Base-by-base conservation (phyloP, 306 rosid genomes). In the Casuarina glauca region DNA sequence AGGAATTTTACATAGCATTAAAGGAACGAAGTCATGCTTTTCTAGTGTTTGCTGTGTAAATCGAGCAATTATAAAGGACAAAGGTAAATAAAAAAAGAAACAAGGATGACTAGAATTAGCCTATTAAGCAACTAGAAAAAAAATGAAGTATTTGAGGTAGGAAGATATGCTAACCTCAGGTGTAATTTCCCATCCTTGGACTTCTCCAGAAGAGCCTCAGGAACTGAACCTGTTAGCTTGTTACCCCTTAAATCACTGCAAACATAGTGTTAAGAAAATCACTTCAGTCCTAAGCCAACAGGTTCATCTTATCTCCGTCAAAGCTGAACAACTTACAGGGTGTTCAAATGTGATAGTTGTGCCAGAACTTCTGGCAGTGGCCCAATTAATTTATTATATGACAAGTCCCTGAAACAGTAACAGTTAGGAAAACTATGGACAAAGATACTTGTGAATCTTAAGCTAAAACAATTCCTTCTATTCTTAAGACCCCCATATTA, bases 361-460 rank as follows among this genome's bases (percentile, higher is more conserved):
- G 81, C 80, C 9, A 89, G 60, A 71, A 71, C 81, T 2, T 74
- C 73, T 0, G 87, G 93, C 6, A 86, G 13, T 53, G 58, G 17
- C 53, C 93, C 89, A 0, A 77, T 78, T 45, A 89, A 79, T 12
- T 82, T 78, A 72, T 89, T 89, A 82, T 82, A 52, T 43, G 90
- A 84, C 57, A 86, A 76, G 72, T 89, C 87, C 83, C 88, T 87
- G 72, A 17, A 43, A 55, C 3, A 71, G 10, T 36, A 16, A 1
- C 9, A 62, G 32, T 26, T 3, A 26, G 39, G 2, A 58, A 58
- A 38, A 0, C 26, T 3, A 2, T 15, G 55, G n/a, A 3, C 15
- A 51, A 51, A 51, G n/a, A 15, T 15, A 51, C 15, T 4, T 10
- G 32, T 4, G 26, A 2, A 58, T 58, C 38, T 9, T 20, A 58